These are phyloP conservation scores for Prunus dulcis DNA, from an alignment of 306 rosid species.

Conservation along the genomic window DNA sequence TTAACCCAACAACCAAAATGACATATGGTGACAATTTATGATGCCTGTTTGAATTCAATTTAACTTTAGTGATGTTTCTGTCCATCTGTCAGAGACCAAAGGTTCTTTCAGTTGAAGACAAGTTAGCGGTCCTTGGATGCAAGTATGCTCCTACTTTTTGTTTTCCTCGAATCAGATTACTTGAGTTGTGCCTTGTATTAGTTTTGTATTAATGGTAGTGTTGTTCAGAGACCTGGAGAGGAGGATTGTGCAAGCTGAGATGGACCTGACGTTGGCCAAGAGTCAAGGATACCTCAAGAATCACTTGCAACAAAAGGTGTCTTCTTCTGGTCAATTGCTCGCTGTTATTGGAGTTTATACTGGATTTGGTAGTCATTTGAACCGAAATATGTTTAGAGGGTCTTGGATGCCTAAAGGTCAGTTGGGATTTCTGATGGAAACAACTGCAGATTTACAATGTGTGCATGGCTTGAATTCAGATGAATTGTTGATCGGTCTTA, in stretches of 20 bases:
- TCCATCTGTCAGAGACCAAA: slow-evolving; percentile 61
- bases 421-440: slow-evolving; percentile 25
- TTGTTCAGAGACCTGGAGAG: slow-evolving; percentile 73
- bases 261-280: slow-evolving; percentile 91
- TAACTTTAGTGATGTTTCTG: neutral
- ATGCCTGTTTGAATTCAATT: neutral
- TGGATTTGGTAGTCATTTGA: slow-evolving; percentile 85
- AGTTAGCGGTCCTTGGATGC: slow-evolving; percentile 81
- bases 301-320: slow-evolving; percentile 37
- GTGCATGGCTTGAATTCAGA: neutral
- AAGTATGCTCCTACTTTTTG: slow-evolving; percentile 38
- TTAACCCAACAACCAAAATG: neutral
- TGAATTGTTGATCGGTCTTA: neutral
- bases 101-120: slow-evolving; percentile 85
- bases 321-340: slow-evolving; percentile 66
- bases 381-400: slow-evolving; percentile 78
- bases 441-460: neutral
- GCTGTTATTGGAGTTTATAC: slow-evolving; percentile 97
- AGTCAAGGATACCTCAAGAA: slow-evolving; percentile 92
- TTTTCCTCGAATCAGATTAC: neutral
- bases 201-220: neutral
- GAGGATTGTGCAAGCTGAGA: slow-evolving; percentile 94
- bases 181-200: slow-evolving; percentile 4
- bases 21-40: neutral
- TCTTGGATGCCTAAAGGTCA: slow-evolving; percentile 99